A percentile compares a stretch with the other conserved stretches of the same genome.
These are phyloP conservation scores for Eucalyptus shirleyi DNA, from an alignment of 345 rosid genomes.

Conservation along the genomic window DNA sequence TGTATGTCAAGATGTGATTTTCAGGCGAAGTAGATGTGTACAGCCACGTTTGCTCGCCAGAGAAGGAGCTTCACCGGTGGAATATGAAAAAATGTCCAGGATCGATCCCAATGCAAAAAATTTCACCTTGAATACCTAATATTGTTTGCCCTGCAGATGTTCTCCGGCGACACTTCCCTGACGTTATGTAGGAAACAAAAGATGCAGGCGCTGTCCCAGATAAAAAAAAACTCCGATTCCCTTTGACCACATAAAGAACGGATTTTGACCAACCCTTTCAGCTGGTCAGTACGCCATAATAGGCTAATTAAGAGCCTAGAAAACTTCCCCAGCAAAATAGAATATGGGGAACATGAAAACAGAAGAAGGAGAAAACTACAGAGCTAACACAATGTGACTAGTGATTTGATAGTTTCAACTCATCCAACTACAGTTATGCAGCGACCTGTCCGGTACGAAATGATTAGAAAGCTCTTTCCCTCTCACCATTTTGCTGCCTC, in stretches of 20 bases:
- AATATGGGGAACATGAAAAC: neutral
- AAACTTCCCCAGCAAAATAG: neutral
- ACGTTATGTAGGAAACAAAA: neutral
- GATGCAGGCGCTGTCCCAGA: neutral
- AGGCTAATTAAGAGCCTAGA: neutral
- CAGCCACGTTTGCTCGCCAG: neutral
- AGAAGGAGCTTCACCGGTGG: neutral
- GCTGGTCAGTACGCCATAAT: neutral
- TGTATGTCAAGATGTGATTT: neutral
- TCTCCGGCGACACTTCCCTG: neutral
- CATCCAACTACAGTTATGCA: neutral
- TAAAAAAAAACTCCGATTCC: neutral
- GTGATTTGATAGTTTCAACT: neutral
- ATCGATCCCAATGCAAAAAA: neutral
- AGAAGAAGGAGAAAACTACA: neutral
- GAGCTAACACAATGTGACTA: neutral
- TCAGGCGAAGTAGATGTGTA: neutral
- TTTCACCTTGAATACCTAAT: neutral
- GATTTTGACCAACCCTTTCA: neutral
- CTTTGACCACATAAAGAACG: neutral
- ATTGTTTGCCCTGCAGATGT: neutral
- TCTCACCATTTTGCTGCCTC: neutral
- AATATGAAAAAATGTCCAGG: neutral
- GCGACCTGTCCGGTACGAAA: neutral
- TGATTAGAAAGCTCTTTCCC: neutral